Evolutionary conservation across 1,139 yeast species (phyloP).

Genomic region (Scheffersomyces insectosa): DNA sequence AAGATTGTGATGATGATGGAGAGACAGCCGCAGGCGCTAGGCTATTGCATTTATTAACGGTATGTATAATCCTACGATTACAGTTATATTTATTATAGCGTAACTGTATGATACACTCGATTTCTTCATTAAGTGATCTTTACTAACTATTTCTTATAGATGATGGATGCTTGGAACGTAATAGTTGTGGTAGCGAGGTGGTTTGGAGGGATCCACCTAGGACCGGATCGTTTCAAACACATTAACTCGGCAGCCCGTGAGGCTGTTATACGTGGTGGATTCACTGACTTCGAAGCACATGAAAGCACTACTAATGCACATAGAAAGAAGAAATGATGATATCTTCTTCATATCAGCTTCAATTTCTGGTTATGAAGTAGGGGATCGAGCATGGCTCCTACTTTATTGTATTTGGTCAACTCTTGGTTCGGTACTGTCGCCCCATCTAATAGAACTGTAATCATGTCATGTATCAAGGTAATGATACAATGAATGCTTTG

Average conservation of each 20-base stretch:
- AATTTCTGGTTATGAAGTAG: too few species aligned
- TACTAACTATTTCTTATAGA: conserved; percentile 32
- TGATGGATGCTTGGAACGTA: conserved; percentile 83
- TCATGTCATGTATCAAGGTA: too few species aligned
- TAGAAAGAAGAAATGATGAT: neutral
- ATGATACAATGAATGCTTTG: too few species aligned
- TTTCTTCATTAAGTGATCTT: neutral
- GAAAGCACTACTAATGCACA: neutral
- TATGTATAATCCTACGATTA: conserved; percentile 25
- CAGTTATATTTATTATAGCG: neutral
- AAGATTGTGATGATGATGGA: conserved; percentile 96
- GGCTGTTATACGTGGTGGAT: conserved; percentile 68
- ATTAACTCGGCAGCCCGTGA: conserved; percentile 88
- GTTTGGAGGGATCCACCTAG: conserved; percentile 91
- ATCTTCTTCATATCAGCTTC: conserved; percentile 4
- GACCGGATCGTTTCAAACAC: conserved; percentile 93
- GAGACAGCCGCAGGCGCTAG: conserved; percentile 96
- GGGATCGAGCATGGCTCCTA: too few species aligned
- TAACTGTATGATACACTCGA: neutral
- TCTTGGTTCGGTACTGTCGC: too few species aligned
- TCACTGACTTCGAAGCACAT: conserved; percentile 20
- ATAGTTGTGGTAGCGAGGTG: conserved; percentile 88
- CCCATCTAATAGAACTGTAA: too few species aligned
- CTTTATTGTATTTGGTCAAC: too few species aligned
- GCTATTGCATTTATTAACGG: conserved; percentile 72